Evolutionary conservation across 768 basidiomycete genomes (phyloP), one percentile per base, ranked within the genome.

Genomic region (Tylopilus sp.): DNA sequence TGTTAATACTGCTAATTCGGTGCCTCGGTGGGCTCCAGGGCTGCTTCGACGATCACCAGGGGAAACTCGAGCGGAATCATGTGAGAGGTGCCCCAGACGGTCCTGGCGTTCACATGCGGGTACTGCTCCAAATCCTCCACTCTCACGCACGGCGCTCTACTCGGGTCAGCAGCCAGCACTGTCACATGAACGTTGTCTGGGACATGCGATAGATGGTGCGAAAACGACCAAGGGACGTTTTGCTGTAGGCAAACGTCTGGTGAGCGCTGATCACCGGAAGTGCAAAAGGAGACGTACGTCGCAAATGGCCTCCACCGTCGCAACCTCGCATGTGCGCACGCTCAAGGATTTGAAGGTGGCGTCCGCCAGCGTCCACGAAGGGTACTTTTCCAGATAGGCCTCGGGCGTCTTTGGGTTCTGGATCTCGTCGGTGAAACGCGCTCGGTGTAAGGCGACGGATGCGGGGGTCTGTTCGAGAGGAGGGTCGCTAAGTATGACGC

Each of bases 401-500:
- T 56, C 54, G 1, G 42, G 44, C 2, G 38, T 24, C 38, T 34
- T 43, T 4, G 50, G 48, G 13, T 52, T 28, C 16, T 36, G 22
- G 25, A 50, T 1, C 5, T 6, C 0, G 19, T 38, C 24, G 8
- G 6, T 0, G 2, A 36, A 11, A 3, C n/a, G 0, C 17, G 12
- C 31, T 28, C 11, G 46, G 22, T 17, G 13, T 3, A 2, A 4
- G 7, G 26, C 29, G 7, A 24, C 0, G 5, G 0, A 1, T 17
- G 56, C 43, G 8, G 46, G 17, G 9, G 17, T 8, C 7, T 4
- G 10, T 22, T 57, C 48, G 13, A 64, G 45, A 3, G 59, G 59
- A 3, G 61, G 54, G 14, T 69, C 67, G 13, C 55, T n/a, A 13
- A 69, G 50, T 29, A 68, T 28, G 30, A 66, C 58, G 0, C 36